phyloP scores from a whole-genome alignment of 2,329 filamentous ascomycete genomes.

The Westerdykella aurantiaca region DNA sequence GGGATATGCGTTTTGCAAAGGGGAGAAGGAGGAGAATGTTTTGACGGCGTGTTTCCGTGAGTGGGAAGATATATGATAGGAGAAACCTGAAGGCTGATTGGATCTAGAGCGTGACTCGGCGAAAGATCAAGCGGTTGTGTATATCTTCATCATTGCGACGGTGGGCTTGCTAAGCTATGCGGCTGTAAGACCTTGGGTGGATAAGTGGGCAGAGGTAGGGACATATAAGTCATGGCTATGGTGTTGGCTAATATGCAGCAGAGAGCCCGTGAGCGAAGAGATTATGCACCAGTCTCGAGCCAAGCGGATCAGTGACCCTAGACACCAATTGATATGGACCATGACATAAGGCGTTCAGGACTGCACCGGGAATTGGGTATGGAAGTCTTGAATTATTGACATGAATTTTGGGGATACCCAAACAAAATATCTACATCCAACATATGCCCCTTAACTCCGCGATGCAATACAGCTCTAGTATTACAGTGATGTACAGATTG shows the following conservation, averaged over 20 bases:
- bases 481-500: slow-evolving; percentile 31
- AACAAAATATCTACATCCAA: slow-evolving; percentile 14
- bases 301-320: slow-evolving; percentile 23
- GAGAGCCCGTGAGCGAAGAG: slow-evolving; percentile 45
- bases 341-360: background rate
- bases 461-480: slow-evolving; percentile 28
- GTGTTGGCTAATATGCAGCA: slow-evolving; percentile 14
- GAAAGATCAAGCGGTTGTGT: slow-evolving; percentile 61
- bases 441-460: slow-evolving; percentile 23
- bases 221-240: slow-evolving; percentile 1
- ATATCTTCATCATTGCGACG: slow-evolving; percentile 61
- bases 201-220: slow-evolving; percentile 51
- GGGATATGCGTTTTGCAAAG: slow-evolving; percentile 57
- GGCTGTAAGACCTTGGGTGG: slow-evolving; percentile 53
- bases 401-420: slow-evolving; percentile 25
- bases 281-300: slow-evolving; percentile 48
- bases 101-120: slow-evolving; percentile 56
- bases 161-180: slow-evolving; percentile 57
- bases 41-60: slow-evolving; percentile 61
- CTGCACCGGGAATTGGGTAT: slow-evolving; percentile 2
- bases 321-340: background rate
- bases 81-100: slow-evolving; percentile 3
- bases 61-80: slow-evolving; percentile 11
- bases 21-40: slow-evolving; percentile 57
- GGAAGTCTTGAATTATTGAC: slow-evolving; percentile 18